Percentiles rank a stretch among this genome's conserved stretches.
Evolutionary conservation across 805 yeast genomes (phyloP).

Genomic region (Ogataea chonburiensis): DNA sequence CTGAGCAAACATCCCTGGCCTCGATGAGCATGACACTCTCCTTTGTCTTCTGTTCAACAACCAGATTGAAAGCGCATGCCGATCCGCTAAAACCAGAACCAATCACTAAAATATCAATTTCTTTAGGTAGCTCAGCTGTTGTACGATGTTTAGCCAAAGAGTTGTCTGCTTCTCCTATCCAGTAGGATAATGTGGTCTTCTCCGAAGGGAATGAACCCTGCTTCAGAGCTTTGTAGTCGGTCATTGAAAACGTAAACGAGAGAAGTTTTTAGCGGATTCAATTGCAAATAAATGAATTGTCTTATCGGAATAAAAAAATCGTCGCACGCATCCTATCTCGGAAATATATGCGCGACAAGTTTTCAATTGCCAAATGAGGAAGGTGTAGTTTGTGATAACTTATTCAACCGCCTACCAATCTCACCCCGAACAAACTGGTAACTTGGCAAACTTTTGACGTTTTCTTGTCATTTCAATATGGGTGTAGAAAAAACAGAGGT

Average conservation of each 20-base stretch:
- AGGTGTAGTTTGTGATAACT: too few relatives aligned
- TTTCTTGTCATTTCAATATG: too few relatives aligned
- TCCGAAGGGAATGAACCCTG: constrained; percentile 5
- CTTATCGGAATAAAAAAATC: neutral
- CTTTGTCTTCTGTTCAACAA: constrained; percentile 30
- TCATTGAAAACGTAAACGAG: neutral
- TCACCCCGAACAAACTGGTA: too few relatives aligned
- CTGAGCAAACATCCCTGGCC: constrained; percentile 36
- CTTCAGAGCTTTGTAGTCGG: constrained; percentile 3
- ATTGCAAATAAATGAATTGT: too few relatives aligned
- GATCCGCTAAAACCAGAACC: constrained; percentile 49
- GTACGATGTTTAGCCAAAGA: constrained; percentile 28
- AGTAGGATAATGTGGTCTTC: constrained; percentile 14
- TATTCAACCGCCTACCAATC: too few relatives aligned
- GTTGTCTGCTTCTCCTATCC: constrained; percentile 19
- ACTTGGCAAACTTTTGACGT: too few relatives aligned
- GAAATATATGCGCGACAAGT: too few relatives aligned
- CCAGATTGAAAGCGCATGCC: constrained; percentile 37
- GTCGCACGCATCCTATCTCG: too few relatives aligned
- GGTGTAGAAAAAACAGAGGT: too few relatives aligned
- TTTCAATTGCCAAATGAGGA: too few relatives aligned
- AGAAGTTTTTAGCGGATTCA: too few relatives aligned
- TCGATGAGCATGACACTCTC: constrained; percentile 15
- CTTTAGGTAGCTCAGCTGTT: constrained; percentile 33
- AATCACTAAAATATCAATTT: constrained; percentile 40